These are phyloP conservation scores for Penicillium pulvis DNA, from an alignment of 495 filamentous ascomycete genomes.

Conservation along the genomic window DNA sequence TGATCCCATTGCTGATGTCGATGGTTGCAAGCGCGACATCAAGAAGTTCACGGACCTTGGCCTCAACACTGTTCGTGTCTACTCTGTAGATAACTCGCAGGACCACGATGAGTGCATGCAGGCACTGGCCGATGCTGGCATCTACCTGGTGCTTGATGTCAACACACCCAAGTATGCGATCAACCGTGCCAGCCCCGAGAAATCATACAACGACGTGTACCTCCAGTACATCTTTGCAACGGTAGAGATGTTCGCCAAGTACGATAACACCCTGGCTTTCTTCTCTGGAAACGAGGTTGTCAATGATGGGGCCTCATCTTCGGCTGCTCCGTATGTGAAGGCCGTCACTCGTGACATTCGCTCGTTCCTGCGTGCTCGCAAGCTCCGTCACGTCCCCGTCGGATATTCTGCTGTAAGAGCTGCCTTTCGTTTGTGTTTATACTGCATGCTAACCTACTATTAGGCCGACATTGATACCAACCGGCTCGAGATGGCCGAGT, in stretches of 20 bases:
- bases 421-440: neutral
- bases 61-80: slow-evolving; percentile 89
- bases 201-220: slow-evolving; percentile 90
- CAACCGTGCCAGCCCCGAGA: slow-evolving; percentile 71
- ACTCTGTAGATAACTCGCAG: slow-evolving; percentile 85
- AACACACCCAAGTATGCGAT: slow-evolving; percentile 80
- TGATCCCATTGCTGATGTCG: slow-evolving; percentile 77
- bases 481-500: slow-evolving; percentile 84
- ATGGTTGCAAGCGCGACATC: slow-evolving; percentile 80
- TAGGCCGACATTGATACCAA: slow-evolving; percentile 73
- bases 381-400: slow-evolving; percentile 80
- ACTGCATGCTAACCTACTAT: neutral
- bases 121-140: slow-evolving; percentile 76
- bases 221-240: slow-evolving; percentile 93
- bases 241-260: slow-evolving; percentile 83
- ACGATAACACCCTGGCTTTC: slow-evolving; percentile 89
- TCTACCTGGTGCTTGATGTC: slow-evolving; percentile 88
- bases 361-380: slow-evolving; percentile 74
- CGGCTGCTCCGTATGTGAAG: slow-evolving; percentile 85
- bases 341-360: slow-evolving; percentile 90
- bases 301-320: slow-evolving; percentile 76
- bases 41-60: slow-evolving; percentile 80
- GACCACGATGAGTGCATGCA: slow-evolving; percentile 87
- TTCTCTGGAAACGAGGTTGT: slow-evolving; percentile 98
- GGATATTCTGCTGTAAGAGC: slow-evolving; percentile 74